Evolutionary conservation across 805 yeast genomes (phyloP).

Genomic region (Ogataea zsoltii): DNA sequence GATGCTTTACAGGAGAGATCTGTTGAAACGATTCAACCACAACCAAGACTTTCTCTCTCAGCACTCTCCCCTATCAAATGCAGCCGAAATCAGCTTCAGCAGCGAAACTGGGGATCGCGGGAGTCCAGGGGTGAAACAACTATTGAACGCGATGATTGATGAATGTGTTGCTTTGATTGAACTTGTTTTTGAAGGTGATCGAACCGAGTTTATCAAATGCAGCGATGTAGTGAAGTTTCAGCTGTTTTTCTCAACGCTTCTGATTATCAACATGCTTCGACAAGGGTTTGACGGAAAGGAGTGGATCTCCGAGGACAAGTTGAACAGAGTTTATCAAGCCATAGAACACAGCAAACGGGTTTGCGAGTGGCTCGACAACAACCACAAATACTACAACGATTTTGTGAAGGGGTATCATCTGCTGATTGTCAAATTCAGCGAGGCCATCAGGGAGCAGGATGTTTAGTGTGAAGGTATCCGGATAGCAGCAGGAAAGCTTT

Average conservation of each 20-base stretch:
- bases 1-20: constrained; percentile 28
- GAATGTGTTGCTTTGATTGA: constrained; percentile 13
- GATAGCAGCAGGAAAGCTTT: neutral
- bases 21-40: constrained; percentile 14
- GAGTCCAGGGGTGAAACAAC: neutral
- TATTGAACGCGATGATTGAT: constrained; percentile 2
- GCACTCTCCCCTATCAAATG: neutral
- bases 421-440: constrained; percentile 8
- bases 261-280: constrained; percentile 8
- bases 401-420: constrained; percentile 11
- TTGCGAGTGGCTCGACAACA: constrained; percentile 8
- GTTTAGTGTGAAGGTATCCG: neutral
- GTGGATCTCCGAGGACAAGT: constrained; percentile 4
- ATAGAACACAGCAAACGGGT: constrained; percentile 6
- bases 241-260: constrained; percentile 13
- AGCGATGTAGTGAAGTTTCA: constrained; percentile 16
- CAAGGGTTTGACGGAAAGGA: constrained; percentile 9
- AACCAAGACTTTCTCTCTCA: constrained; percentile 9
- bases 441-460: constrained; percentile 8
- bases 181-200: constrained; percentile 1
- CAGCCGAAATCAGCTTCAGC: neutral
- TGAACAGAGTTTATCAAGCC: constrained; percentile 1
- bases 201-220: constrained; percentile 6
- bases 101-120: neutral
- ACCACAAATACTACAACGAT: constrained; percentile 7